A percentile compares a stretch with the other conserved stretches of the same genome.
phyloP scores from a whole-genome alignment of 805 yeast species.

The Sugiyamaella floridensis region DNA sequence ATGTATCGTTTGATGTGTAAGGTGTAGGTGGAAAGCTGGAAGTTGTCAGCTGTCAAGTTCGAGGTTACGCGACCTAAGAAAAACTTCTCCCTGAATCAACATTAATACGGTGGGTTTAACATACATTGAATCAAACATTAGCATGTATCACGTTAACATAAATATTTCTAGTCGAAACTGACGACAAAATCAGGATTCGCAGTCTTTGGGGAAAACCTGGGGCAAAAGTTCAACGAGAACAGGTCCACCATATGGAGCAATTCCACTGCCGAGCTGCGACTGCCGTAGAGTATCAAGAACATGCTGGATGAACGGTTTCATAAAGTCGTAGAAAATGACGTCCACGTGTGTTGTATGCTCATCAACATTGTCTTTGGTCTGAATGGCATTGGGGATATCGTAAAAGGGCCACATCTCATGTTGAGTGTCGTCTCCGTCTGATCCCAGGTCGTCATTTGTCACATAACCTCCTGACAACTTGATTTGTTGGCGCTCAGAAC shows the following conservation, averaged over 20 bases:
- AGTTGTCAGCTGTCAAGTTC: too few relatives aligned
- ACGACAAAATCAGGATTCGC: too few relatives aligned
- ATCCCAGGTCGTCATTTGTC: conserved; percentile 79
- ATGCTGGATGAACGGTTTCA: conserved; percentile 44
- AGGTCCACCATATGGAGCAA: conserved; percentile 23
- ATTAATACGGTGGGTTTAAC: too few relatives aligned
- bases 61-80: too few relatives aligned
- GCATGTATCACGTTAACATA: too few relatives aligned
- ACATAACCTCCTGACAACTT: conserved; percentile 49
- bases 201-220: conserved; percentile 16
- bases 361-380: conserved; percentile 34
- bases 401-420: conserved; percentile 54
- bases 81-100: too few relatives aligned
- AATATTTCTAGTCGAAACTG: too few relatives aligned
- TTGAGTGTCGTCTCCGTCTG: conserved; percentile 75
- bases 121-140: too few relatives aligned
- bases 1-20: neutral
- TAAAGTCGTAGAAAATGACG: conserved; percentile 73
- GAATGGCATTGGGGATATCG: conserved; percentile 75
- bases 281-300: conserved; percentile 36
- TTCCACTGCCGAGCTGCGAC: conserved; percentile 9
- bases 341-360: conserved; percentile 41
- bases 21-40: too few relatives aligned
- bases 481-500: neutral
- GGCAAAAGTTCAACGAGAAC: conserved; percentile 27